Percentiles rank a stretch among this genome's conserved stretches.
These are phyloP conservation scores for Podaxis carcinomalis DNA, from an alignment of 768 basidiomycete species.

Conservation along the genomic window DNA sequence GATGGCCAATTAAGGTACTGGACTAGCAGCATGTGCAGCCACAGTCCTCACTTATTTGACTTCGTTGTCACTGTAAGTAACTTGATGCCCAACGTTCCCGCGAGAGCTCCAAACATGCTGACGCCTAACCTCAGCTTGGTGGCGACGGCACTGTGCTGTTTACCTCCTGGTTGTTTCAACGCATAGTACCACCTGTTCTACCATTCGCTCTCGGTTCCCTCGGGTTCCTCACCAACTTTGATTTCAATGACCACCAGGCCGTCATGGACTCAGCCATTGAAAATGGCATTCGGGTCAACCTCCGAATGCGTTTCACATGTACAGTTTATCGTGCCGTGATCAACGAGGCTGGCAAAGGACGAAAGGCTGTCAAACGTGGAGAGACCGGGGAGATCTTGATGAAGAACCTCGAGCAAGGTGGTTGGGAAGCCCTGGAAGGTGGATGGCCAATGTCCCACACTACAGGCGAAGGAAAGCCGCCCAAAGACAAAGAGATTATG, in stretches of 20 bases:
- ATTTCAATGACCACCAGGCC: slow-evolving; percentile 80
- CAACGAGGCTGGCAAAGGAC: slow-evolving; percentile 60
- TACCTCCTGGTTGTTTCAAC: slow-evolving; percentile 98
- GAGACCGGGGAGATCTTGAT: slow-evolving; percentile 97
- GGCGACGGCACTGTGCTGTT: slow-evolving; percentile 98
- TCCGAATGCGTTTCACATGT: slow-evolving; percentile 99
- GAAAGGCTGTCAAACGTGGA: slow-evolving; percentile 86
- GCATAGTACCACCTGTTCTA: slow-evolving; percentile 96
- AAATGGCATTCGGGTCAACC: slow-evolving; percentile 91
- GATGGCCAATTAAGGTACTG: slow-evolving; percentile 96
- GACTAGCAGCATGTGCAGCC: slow-evolving; percentile 94
- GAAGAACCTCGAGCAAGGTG: slow-evolving; percentile 84
- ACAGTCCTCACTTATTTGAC: slow-evolving; percentile 89
- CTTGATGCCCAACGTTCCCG: background rate
- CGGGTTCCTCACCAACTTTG: slow-evolving; percentile 96
- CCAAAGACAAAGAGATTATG: slow-evolving; percentile 95
- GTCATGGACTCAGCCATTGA: slow-evolving; percentile 89
- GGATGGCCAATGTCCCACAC: slow-evolving; percentile 36
- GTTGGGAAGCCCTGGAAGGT: slow-evolving; percentile 96
- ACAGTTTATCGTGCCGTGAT: slow-evolving; percentile 93
- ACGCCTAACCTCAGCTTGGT: slow-evolving; percentile 60
- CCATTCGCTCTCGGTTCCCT: slow-evolving; percentile 96
- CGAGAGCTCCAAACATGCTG: slow-evolving; percentile 11
- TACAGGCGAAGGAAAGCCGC: slow-evolving; percentile 39
- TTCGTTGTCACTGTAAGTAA: slow-evolving; percentile 90